Evolutionary conservation across 2,329 filamentous ascomycete genomes (phyloP), one percentile per base, ranked within the genome.

Genomic region (Aureobasidium sp.): DNA sequence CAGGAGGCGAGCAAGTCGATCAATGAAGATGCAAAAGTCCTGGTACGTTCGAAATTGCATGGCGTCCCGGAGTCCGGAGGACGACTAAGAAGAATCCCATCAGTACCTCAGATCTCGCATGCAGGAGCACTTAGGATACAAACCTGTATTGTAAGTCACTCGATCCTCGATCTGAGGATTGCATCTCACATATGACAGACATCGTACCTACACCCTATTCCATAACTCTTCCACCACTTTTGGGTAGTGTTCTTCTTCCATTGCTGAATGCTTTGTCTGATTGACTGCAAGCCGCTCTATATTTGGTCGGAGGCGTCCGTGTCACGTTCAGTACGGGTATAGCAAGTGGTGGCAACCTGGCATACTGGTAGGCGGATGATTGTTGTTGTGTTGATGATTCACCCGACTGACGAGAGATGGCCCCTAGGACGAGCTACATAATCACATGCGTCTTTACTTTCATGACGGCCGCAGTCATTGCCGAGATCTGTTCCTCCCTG

Each of bases 241-340:
- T 37, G 55, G 55, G 47, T 15, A 31, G 55, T 58, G 3, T 5
- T 5, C 2, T 4, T 15, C 12, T 11, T 25, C 15, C 11, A 14
- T 15, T 1, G 81, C 1, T 82, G 82, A 1, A 82, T 80, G 11
- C 84, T 84, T 65, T 81, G 81, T 83, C 70, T 47, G 37, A 74
- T 17, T 34, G 17, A 20, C 20, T 8, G 7, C n/a, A 12, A 85
- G 83, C 83, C 64, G 83, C 83, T 1, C 73, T 86, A 1, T 86
- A 85, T 71, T 85, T 84, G 62, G 78, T 86, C 48, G 83, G 83
- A 39, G 83, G 81, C 63, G 81, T 84, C 42, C 78, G 82, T 47
- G 81, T 83, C 3, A 84, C 82, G 0, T 86, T 83, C 68, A 83
- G 80, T 12, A 85, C 82, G 8, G 83, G 83, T 64, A 84, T 86